A percentile compares a stretch with the other conserved stretches of the same genome.
Evolutionary conservation across 495 filamentous ascomycete species (phyloP).

Genomic region (Penicillium steckii): DNA sequence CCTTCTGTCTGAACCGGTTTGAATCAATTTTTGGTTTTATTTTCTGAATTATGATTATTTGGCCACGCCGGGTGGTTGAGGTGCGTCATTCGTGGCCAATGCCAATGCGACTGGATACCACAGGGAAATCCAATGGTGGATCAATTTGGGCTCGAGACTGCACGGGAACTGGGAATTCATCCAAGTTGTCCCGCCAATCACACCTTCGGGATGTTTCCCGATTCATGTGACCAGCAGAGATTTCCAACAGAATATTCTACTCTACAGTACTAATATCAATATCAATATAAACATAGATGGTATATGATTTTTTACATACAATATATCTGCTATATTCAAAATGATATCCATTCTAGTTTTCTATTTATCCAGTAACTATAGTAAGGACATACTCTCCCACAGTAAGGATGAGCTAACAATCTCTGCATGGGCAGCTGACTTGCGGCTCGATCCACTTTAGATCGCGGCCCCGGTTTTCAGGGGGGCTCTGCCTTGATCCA

Average conservation of each 20-base stretch:
- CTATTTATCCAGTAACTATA: too few species aligned
- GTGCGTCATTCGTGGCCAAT: slow-evolving; percentile 20
- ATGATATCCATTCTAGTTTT: too few species aligned
- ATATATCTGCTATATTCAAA: too few species aligned
- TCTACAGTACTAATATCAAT: too few species aligned
- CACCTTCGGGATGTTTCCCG: slow-evolving; percentile 23
- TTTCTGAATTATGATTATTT: background rate
- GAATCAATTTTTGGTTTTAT: background rate
- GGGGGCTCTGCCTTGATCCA: slow-evolving; percentile 1
- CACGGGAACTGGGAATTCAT: slow-evolving; percentile 2
- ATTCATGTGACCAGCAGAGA: slow-evolving; percentile 39
- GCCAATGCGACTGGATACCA: too few species aligned
- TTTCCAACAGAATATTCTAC: too few species aligned
- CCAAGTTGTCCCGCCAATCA: slow-evolving; percentile 38
- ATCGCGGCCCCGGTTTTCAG: slow-evolving; percentile 23
- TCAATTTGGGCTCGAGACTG: slow-evolving; percentile 21
- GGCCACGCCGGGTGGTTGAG: background rate
- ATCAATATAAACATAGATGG: too few species aligned
- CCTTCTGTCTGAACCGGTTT: slow-evolving; percentile 12
- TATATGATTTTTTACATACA: too few species aligned
- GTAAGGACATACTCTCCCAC: too few species aligned
- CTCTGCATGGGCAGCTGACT: slow-evolving; percentile 31
- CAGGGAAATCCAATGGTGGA: too few species aligned
- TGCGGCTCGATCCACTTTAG: slow-evolving; percentile 23
- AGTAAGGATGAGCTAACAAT: slow-evolving; percentile 6